Evolutionary conservation across 2,329 filamentous ascomycete genomes (phyloP).

Genomic region (Exophiala calicioides): DNA sequence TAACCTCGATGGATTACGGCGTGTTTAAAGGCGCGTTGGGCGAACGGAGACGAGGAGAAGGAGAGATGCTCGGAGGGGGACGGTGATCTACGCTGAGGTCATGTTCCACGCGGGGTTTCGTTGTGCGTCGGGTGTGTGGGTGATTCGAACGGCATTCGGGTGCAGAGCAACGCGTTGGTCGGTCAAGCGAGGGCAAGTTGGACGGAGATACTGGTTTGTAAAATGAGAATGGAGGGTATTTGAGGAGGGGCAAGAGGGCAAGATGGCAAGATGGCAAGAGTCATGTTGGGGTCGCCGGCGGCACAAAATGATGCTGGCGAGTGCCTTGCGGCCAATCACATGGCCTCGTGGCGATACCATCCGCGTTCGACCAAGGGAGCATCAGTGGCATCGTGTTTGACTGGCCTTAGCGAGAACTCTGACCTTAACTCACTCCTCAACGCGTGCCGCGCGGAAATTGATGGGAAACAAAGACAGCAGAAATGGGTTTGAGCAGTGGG

Average conservation of each 20-base stretch:
- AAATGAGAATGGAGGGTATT: no score
- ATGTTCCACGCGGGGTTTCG: conserved; percentile 7
- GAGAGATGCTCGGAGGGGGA: background rate
- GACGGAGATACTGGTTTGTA: no score
- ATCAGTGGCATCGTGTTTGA: no score
- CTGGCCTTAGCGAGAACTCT: conserved; percentile 3
- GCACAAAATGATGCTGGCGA: conserved; percentile 10
- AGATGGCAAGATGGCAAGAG: conserved; percentile 5
- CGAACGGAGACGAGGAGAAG: conserved; percentile 18
- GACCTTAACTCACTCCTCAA: no score
- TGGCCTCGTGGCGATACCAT: conserved; percentile 20
- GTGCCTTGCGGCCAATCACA: conserved; percentile 24
- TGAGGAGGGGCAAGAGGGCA: conserved; percentile 6
- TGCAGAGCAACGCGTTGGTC: background rate
- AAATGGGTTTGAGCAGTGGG: no score
- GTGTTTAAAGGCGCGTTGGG: conserved; percentile 73
- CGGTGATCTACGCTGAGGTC: conserved; percentile 15
- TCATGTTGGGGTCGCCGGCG: conserved; percentile 18
- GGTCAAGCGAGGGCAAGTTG: no score
- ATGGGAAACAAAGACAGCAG: no score
- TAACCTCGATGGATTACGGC: conserved; percentile 84
- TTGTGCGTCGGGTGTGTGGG: background rate
- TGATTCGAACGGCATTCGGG: background rate
- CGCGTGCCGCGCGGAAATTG: no score
- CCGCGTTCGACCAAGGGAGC: conserved; percentile 11